Percentiles rank a stretch among this genome's conserved stretches.
phyloP scores from a whole-genome alignment of 768 basidiomycete species.

The Tremella mesenterica region DNA sequence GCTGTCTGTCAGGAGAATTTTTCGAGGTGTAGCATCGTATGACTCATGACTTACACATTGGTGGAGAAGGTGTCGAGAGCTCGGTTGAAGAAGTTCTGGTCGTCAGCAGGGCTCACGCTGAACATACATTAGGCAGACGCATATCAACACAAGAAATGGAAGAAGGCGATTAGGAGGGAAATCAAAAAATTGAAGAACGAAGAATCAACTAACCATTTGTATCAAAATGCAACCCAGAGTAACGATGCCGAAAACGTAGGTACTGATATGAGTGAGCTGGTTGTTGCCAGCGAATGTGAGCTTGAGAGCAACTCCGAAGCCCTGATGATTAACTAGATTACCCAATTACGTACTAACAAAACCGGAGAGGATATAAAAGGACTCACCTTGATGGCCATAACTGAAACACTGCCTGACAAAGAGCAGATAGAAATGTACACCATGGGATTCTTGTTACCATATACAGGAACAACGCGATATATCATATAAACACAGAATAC shows the following conservation, averaged over 20 bases:
- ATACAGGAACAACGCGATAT: conserved; percentile 67
- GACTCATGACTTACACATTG: conserved; percentile 65
- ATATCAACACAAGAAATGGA: background rate
- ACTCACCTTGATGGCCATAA: conserved; percentile 84
- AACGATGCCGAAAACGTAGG: conserved; percentile 86
- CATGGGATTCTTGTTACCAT: conserved; percentile 78
- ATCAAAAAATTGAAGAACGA: background rate
- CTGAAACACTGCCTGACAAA: conserved; percentile 85
- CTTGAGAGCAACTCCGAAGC: conserved; percentile 93
- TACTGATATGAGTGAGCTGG: conserved; percentile 87
- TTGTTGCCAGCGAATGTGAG: conserved; percentile 87
- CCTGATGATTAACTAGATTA: conserved; percentile 43
- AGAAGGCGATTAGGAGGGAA: background rate
- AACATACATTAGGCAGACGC: conserved; percentile 40
- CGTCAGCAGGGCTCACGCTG: background rate
- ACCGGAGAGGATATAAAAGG: background rate
- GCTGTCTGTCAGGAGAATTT: conserved; percentile 46
- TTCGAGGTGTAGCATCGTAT: background rate
- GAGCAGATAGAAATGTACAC: conserved; percentile 97
- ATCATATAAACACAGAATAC: conserved; percentile 80
- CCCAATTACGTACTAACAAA: background rate
- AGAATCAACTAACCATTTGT: conserved; percentile 46
- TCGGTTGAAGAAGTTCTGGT: conserved; percentile 72
- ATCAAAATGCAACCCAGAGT: conserved; percentile 65
- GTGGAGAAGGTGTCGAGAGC: conserved; percentile 93